phyloP scores from a whole-genome alignment of 768 basidiomycete species.

The Boletus rubescentipes region DNA sequence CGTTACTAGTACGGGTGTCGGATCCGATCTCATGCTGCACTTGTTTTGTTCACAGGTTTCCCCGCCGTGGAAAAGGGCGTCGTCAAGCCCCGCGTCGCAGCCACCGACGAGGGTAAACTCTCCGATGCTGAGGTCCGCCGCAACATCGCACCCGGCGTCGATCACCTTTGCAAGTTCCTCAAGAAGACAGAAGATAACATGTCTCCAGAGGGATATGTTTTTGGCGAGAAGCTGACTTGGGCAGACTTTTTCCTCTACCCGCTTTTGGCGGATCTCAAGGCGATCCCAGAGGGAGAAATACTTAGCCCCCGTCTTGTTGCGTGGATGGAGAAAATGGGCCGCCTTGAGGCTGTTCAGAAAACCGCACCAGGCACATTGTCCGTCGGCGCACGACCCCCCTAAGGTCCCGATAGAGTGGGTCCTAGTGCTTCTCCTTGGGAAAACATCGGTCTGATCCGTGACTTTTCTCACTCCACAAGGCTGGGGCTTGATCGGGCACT shows the following conservation, averaged over 20 bases:
- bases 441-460: neutral
- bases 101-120: constrained; percentile 21
- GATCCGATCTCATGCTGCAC: neutral
- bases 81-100: constrained; percentile 33
- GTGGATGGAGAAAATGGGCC: constrained; percentile 29
- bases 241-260: constrained; percentile 36
- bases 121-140: constrained; percentile 24
- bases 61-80: constrained; percentile 30
- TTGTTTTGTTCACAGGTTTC: constrained; percentile 22
- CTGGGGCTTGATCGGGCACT: neutral
- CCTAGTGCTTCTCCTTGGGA: neutral
- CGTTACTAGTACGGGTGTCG: neutral
- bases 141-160: constrained; percentile 19
- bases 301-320: constrained; percentile 20
- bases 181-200: constrained; percentile 18
- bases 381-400: constrained; percentile 27
- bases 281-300: constrained; percentile 27
- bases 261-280: constrained; percentile 30
- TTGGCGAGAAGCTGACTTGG: constrained; percentile 29
- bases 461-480: neutral
- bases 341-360: constrained; percentile 23
- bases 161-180: constrained; percentile 17
- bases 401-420: neutral
- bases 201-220: constrained; percentile 29
- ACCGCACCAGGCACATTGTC: constrained; percentile 28